phyloP scores from a whole-genome alignment of 106 monocot species.

The Alisma plantagoaquatica region DNA sequence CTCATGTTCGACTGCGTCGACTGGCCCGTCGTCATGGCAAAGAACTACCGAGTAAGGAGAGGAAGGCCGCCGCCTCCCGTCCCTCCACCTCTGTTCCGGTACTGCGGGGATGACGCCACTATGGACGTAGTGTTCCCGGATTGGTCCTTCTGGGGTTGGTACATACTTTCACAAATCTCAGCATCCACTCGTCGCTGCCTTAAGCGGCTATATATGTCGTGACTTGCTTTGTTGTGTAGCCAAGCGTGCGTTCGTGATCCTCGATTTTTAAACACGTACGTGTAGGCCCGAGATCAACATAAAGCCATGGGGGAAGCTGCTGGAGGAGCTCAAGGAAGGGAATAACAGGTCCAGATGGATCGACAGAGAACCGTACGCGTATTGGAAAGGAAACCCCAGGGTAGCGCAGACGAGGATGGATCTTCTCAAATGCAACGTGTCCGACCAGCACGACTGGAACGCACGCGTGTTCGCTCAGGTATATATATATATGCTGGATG shows the following conservation, averaged over 20 bases:
- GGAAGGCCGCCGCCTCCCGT: neutral
- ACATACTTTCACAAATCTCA: too few relatives aligned
- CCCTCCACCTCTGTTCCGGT: slow-evolving; percentile 50
- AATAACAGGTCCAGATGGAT: slow-evolving; percentile 24
- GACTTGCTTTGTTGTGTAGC: too few relatives aligned
- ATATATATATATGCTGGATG: neutral
- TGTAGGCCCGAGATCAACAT: slow-evolving; percentile 42
- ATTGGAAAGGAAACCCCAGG: slow-evolving; percentile 37
- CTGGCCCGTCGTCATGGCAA: slow-evolving; percentile 19
- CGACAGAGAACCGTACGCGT: slow-evolving; percentile 33
- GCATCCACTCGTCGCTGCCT: too few relatives aligned
- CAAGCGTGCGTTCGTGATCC: too few relatives aligned
- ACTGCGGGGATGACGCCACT: slow-evolving; percentile 44
- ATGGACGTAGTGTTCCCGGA: slow-evolving; percentile 59
- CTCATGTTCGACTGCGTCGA: slow-evolving; percentile 54
- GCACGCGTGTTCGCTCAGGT: slow-evolving; percentile 11
- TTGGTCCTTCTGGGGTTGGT: slow-evolving; percentile 86
- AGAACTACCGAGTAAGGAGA: too few relatives aligned
- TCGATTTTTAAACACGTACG: too few relatives aligned
- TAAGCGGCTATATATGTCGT: too few relatives aligned
- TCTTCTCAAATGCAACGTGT: slow-evolving; percentile 26
- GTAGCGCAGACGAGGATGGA: slow-evolving; percentile 8
- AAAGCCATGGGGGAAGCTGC: slow-evolving; percentile 31
- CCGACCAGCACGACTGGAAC: slow-evolving; percentile 22
- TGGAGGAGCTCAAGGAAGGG: slow-evolving; percentile 24